Base-by-base conservation (phyloP, 202 grass and related monocot species). In the Tripidium arundinaceum region DNA sequence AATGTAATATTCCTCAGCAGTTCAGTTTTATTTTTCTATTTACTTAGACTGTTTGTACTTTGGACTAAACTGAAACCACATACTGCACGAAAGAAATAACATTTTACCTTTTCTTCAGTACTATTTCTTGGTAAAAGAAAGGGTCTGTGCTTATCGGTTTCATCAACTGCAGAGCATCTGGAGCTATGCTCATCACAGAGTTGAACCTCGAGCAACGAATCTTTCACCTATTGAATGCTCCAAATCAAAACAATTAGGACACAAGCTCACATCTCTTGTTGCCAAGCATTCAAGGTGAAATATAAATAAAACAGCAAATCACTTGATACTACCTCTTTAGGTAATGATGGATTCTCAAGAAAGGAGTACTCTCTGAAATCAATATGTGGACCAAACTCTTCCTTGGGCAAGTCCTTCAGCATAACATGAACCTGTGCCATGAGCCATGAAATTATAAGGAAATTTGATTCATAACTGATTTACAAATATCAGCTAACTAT, bases 341-440 rank as follows among this genome's bases (percentile, higher is more conserved):
- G 86, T 62, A 99, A 84, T 61, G 59, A 93, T 24, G 96, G 96
- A 88, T 99, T 99, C 61, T 93, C 79, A 82, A 96, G 87, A 88
- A 96, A 99, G 8, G 96, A 96, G 70, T 96, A 96, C 81, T 96
- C 96, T 88, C 92, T 93, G 40, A 99, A 99, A 79, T 88, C 86
- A 86, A 99, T 93, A 37, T 40, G 36, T 59, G 90, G 87, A n/a
- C 96, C 96, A 78, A 93, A 96, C 59, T 99, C 92, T 72, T 72
- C 85, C 89, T 96, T 50, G 33, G 96, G 25, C 71, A 99, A 80
- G 55, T 88, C 83, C 68, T 88, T 91, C 27, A 93, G 85, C 96
- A 99, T 99, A 62, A 91, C 70, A 86, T 99, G 70, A 55, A 99
- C 83, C 96, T 99, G 77, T 54, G 86, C n/a, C 43, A 83, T 73